Base-by-base conservation (phyloP, 768 basidiomycete species). In the Serendipita sp. region DNA sequence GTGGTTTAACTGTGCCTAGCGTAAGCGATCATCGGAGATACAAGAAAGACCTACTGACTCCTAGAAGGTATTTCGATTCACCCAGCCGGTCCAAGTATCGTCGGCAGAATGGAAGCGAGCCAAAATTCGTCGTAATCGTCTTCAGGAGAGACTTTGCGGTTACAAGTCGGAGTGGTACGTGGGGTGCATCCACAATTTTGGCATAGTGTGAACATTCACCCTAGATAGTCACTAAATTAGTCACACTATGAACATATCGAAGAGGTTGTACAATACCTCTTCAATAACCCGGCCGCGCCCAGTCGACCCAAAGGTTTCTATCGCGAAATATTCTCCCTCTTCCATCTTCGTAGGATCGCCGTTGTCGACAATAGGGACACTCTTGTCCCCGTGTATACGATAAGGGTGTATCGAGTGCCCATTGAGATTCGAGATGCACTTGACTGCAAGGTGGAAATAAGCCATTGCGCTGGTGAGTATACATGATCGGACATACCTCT, bases 281-380 rank as follows among this genome's bases (percentile, higher is more conserved):
- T 98, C 95, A 16, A 90, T 78, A 22, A 96, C 90, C 26, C 82
- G 78, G 5, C 94, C 96, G 43, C 86, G 79, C 16, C 96, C 95
- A 0, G 95, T 98, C n/a, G 88, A 90, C 11, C 96, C 96, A 72
- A 99, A 99, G 1, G 96, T 99, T 73, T 99, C 96, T 62, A 99
- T 95, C 7, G 96, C 96, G 71, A 90, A 99, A 71, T 98, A 97
- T 69, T 98, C 96, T 42, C 94, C 96, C 74, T 99, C 96, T 70
- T 98, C 96, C 96, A 99, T 99, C 75, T 90, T 95, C 14, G 88
- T 90, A 65, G 86, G 83, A 70, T 96, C 93, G 33, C 85, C 81
- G 63, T 87, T 91, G 71, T 87, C 90, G 48, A 96, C 89, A 48
- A 98, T 81, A 38, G 90, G 79, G 1, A 98, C 85, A 0, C 88